Base-by-base conservation (phyloP, 495 filamentous ascomycete genomes). In the Penicillium riverlandense region DNA sequence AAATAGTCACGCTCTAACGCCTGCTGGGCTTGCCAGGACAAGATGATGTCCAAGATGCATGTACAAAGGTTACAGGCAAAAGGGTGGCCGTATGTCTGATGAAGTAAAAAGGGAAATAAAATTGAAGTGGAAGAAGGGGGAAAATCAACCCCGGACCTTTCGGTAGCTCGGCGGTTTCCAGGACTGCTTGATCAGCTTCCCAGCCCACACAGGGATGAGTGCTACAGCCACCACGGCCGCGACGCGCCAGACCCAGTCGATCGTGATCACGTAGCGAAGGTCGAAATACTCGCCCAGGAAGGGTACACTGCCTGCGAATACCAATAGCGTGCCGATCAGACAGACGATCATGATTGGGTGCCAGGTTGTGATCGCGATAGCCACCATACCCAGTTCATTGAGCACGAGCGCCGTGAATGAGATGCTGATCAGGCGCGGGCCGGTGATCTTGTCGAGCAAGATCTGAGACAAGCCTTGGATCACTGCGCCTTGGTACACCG, bases 361-460 rank as follows among this genome's bases (percentile, higher is more conserved):
- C 94, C 94, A 97, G 7, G 94, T 99, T 8, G 88, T 95, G 53
- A 99, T 84, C 53, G 96, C 87, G 35, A 91, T 83, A 6, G 90
- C 90, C 9, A 96, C 92, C 94, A 99, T 99, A 38, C 91, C 75
- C 41, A 99, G 74, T 59, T 99, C 94, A 59, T 96, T 97, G 40
- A 99, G 67, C 9, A 99, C 82, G 5, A 99, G 80, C 5, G 86
- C 88, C 0, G 91, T 94, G 61, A 91, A 99, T 40, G 83, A 88
- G 29, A 99, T 85, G 47, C 87, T 82, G 41, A 97, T 86, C 80
- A 99, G 91, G 29, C 72, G 76, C 10, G 72, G 71, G 5, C 74
- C 78, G 8, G 80, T 72, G 39, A 82, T 77, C 10, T 83, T 78
- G 42, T 84, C 84, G 2, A 94, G 80, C 1, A 99, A 75, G 16